Evolutionary conservation across 257 asterid species (phyloP), one percentile per base, ranked within the genome.

Genomic region (Linaria vulgaris): DNA sequence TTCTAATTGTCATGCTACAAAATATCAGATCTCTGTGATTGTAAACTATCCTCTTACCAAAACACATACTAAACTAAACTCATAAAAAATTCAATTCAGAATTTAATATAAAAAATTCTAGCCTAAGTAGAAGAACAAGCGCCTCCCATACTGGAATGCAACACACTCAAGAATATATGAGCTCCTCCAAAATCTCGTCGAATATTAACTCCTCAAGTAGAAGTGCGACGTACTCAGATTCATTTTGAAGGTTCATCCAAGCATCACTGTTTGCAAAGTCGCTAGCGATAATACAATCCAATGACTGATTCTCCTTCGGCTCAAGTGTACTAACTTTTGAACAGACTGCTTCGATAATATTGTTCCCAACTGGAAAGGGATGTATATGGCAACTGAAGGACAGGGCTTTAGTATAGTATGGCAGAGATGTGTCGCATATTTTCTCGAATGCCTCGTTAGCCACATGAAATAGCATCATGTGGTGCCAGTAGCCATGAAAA

Each of bases 221-320:
- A 25, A 92, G 79, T 12, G 75, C 90, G 1, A 79, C 13, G 34
- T 73, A 67, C 77, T 89, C 97, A 5, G 76, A 72, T 63, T 87
- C 96, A 24, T 76, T 23, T 70, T 89, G 95, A 16, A 87, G 90
- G 62, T 92, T 87, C 97, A 92, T 87, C 99, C 99, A 92, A 37
- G 84, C 73, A 16, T 52, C 69, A 59, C 83, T 91, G 25, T 15
- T 69, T 20, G 21, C 76, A 72, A 90, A 50, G 63, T 92, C 95
- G 31, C 22, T 70, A 59, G 20, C 79, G 41, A 79, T 74, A 6
- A 85, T 39, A 56, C 53, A 5, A 31, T 89, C 91, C 19, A 82
- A 44, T 1, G 88, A 69, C 71, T 76, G 79, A 61, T 39, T 68
- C 58, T 75, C 70, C 74, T 74, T 86, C 0, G 61, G 66, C 65